Percentiles rank a stretch among this genome's conserved stretches.
phyloP scores from a whole-genome alignment of 2,329 filamentous ascomycete genomes.

The Tolypocladium paradoxum region DNA sequence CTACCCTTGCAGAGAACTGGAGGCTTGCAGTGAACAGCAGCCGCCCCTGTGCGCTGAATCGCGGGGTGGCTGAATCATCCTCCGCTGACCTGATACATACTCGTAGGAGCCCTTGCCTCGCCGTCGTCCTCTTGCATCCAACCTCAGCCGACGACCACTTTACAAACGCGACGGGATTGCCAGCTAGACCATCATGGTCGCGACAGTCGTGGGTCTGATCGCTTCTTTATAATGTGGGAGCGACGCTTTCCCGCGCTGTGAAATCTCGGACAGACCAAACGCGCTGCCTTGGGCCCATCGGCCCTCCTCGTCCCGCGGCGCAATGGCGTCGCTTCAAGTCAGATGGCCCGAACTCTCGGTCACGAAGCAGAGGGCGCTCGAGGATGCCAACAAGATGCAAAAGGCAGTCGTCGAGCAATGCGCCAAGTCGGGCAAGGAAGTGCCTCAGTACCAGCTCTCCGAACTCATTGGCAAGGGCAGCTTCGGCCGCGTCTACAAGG shows the following conservation, averaged over 20 bases:
- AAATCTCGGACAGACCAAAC: background rate
- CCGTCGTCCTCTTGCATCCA: background rate
- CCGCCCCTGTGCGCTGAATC: background rate
- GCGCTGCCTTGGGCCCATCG: background rate
- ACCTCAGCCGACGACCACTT: background rate
- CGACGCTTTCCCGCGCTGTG: background rate
- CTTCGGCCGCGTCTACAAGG: conserved; percentile 66
- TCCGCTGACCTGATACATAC: background rate
- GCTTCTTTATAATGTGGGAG: background rate
- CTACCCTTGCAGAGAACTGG: background rate
- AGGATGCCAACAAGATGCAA: conserved; percentile 64
- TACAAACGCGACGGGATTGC: background rate
- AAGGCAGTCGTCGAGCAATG: conserved; percentile 51
- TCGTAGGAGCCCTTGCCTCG: background rate
- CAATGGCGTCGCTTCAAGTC: conserved; percentile 31
- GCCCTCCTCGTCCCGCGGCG: conserved; percentile 1
- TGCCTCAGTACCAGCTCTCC: conserved; percentile 55
- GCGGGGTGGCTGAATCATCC: background rate
- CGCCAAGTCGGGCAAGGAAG: conserved; percentile 44
- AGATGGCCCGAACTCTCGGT: conserved; percentile 30
- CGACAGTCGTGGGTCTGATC: background rate
- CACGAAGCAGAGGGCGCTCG: conserved; percentile 48
- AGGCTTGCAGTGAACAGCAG: background rate
- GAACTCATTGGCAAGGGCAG: conserved; percentile 68
- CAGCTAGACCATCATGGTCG: background rate